Evolutionary conservation across 106 monocot genomes (phyloP).

Genomic region (Acorus gramineus): DNA sequence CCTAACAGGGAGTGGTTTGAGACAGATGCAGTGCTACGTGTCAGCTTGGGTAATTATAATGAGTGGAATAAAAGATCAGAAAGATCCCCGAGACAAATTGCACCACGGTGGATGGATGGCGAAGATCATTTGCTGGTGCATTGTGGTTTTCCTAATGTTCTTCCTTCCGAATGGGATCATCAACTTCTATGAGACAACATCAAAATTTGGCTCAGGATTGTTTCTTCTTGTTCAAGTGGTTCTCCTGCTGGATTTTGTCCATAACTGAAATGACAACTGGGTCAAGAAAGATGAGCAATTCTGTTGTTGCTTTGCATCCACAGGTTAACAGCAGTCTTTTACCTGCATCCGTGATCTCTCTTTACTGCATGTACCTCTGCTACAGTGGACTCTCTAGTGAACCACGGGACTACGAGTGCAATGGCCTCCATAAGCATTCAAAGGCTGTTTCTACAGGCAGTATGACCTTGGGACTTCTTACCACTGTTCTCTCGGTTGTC

Average conservation of each 20-base stretch:
- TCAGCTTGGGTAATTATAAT: slow-evolving; percentile 90
- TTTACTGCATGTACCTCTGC: slow-evolving; percentile 92
- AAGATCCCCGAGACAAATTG: slow-evolving; percentile 77
- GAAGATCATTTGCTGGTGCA: slow-evolving; percentile 82
- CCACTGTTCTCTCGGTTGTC: slow-evolving; percentile 91
- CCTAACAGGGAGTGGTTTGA: slow-evolving; percentile 97
- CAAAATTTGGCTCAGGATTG: slow-evolving; percentile 95
- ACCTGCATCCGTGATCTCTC: slow-evolving; percentile 84
- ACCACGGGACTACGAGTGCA: slow-evolving; percentile 92
- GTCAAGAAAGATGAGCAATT: slow-evolving; percentile 91
- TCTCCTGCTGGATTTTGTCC: slow-evolving; percentile 96
- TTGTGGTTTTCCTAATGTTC: slow-evolving; percentile 78
- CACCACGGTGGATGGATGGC: slow-evolving; percentile 97
- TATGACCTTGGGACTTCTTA: slow-evolving; percentile 65
- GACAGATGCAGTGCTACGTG: slow-evolving; percentile 92
- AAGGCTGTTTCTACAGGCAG: slow-evolving; percentile 96
- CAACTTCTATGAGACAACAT: slow-evolving; percentile 73
- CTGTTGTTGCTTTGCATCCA: slow-evolving; percentile 49
- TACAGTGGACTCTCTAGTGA: slow-evolving; percentile 94
- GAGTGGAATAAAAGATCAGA: slow-evolving; percentile 91
- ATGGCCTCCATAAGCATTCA: slow-evolving; percentile 80
- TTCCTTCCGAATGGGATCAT: slow-evolving; percentile 69
- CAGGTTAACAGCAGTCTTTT: slow-evolving; percentile 95
- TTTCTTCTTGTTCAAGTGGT: slow-evolving; percentile 98
- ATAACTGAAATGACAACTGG: slow-evolving; percentile 98